Evolutionary conservation across 805 yeast species (phyloP), one percentile per base, ranked within the genome.

Genomic region (Henningerozyma blattae): DNA sequence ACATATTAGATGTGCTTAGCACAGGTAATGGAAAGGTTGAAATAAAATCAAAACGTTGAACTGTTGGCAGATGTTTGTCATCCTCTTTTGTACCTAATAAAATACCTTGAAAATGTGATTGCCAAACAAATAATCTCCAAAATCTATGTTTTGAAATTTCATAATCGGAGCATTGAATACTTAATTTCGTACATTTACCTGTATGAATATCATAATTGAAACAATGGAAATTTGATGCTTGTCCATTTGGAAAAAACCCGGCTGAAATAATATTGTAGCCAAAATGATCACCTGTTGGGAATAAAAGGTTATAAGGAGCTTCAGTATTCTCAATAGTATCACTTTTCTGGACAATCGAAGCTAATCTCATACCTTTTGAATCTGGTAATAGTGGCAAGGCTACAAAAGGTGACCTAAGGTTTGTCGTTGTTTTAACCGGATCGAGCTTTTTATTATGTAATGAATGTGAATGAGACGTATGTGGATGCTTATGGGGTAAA

Each of bases 111-210:
- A 79, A 87, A 53, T 81, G 91, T 1, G 87, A 77, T 18, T 68
- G 68, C 93, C 93, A 81, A 1, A 74, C 75, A 53, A 68, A 75
- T 0, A 80, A 73, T 40, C 72, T 75, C 72, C 81, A 73, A 34
- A 76, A 66, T 32, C 78, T 59, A 48, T 77, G 80, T 3, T 70
- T 62, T 20, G 68, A 68, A 20, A 63, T 58, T 28, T 66, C 68
- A 39, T 69, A 75, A 32, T 67, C 64, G 44, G 77, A 60, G 49
- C 66, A 61, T 29, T 65, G 65, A 10, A 69, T 56, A 38, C 72
- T 76, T 18, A 81, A 54, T 36, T 76, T 59, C 0, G 78, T 69
- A 87, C 89, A 79, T 41, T 68, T 69, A 2, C 55, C 57, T 4
- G 55, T 46, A 1, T 54, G 42, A 2, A 55, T 47, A 35, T 54